Evolutionary conservation across 2,329 filamentous ascomycete genomes (phyloP).

Genomic region (Pestalotiopsis sp.): DNA sequence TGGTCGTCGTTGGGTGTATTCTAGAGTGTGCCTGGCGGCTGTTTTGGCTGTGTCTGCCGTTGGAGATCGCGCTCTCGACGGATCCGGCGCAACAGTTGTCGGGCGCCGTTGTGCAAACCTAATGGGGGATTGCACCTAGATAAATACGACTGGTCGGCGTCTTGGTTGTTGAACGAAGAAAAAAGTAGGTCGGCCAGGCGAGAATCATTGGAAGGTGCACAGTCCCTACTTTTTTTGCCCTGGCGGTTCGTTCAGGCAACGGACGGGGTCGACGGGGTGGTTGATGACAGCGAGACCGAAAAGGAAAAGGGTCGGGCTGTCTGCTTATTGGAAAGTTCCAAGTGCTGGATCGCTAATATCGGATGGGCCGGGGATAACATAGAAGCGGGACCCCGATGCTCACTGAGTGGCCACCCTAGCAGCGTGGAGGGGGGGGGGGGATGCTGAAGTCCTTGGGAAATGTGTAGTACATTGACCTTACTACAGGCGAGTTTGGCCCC

Average conservation of each 20-base stretch:
- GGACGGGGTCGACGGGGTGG: conserved; percentile 4
- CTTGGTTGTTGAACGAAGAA: background rate
- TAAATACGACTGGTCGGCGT: background rate
- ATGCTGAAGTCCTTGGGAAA: background rate
- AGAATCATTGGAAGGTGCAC: background rate
- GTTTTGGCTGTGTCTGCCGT: background rate
- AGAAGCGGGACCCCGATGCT: conserved; percentile 8
- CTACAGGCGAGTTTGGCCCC: background rate
- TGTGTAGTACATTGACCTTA: background rate
- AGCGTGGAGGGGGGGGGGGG: background rate
- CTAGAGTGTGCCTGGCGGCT: background rate
- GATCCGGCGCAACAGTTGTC: background rate
- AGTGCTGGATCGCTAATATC: conserved; percentile 17
- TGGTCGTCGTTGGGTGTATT: background rate
- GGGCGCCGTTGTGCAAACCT: background rate
- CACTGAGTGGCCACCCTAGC: background rate
- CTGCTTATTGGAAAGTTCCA: conserved; percentile 12
- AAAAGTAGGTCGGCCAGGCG: background rate
- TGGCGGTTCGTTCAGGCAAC: background rate
- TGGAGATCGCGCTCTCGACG: background rate
- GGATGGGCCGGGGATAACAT: conserved; percentile 18
- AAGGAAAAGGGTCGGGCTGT: conserved; percentile 8
- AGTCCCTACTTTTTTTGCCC: conserved; percentile 1
- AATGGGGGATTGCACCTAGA: background rate
- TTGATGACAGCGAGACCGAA: conserved; percentile 15